Conservation (phyloP, 352 stramenopile species). For the Phytophthora rubi region DNA sequence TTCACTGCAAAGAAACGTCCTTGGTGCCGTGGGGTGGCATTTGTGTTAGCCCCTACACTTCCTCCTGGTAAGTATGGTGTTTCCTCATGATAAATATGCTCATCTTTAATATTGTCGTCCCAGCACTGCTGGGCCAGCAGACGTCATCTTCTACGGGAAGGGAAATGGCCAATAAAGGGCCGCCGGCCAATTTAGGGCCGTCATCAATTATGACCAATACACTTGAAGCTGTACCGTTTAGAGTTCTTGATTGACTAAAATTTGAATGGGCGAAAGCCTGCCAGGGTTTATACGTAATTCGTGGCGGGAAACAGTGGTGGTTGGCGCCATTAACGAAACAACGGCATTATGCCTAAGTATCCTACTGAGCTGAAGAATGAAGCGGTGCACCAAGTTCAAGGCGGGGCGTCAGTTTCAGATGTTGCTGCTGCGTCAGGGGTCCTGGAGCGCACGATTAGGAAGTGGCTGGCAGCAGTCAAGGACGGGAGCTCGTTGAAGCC, state of each 20-base stretch:
- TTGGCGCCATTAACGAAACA: neutral
- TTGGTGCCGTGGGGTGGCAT: too few relatives aligned
- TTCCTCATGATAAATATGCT: too few relatives aligned
- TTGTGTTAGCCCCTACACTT: too few relatives aligned
- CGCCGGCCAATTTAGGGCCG: too few relatives aligned
- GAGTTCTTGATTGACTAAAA: neutral
- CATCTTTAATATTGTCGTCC: too few relatives aligned
- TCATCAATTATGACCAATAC: neutral
- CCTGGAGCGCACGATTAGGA: neutral
- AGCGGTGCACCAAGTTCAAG: neutral
- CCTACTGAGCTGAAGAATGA: neutral
- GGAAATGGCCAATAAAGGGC: neutral
- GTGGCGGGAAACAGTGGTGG: neutral
- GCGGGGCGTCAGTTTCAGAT: neutral
- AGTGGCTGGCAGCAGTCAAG: constrained; percentile 1
- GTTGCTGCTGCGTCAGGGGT: neutral
- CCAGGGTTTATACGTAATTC: neutral
- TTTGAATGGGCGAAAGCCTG: neutral
- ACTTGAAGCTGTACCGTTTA: neutral
- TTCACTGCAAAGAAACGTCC: too few relatives aligned
- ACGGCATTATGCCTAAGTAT: neutral
- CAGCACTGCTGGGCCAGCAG: too few relatives aligned
- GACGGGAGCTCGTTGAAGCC: neutral
- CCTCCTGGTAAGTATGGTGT: too few relatives aligned
- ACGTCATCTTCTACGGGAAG: neutral